Base-by-base conservation (phyloP, 177 flowering plant genomes). In the Vitis hybrid region DNA sequence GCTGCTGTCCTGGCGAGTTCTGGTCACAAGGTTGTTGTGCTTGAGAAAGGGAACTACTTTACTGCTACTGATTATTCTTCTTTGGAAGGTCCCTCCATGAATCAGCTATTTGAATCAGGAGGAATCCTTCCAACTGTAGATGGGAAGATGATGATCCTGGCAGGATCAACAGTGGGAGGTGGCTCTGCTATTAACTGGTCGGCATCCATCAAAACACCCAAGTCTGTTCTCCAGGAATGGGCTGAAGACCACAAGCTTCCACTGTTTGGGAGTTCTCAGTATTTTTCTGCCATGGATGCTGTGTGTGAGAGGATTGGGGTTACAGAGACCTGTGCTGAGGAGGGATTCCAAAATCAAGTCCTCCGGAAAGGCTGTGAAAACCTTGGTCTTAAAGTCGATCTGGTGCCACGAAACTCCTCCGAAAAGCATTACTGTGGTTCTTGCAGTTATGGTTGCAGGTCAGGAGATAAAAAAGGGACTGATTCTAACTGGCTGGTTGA, bases 171-270 rank as follows among this genome's bases (percentile, higher is more conserved):
- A 0, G 91, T 91, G 1, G 96, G 96, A 8, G 96, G 96, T 11
- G 96, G 96, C 11, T 84, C 93, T 9, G 93, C 88, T 2, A 79
- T 91, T 51, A 91, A 91, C 79, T 91, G 96, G 96, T 87, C 93
- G 9, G 96, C 93, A 0, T 82, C 72, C 58, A 85, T 91, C 50
- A 84, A 70, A 54, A 91, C 93, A 15, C 96, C 96, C 1, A 61
- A 69, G 13, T 16, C 66, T 18, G 82, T 89, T 16, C 76, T 82
- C 30, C 69, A 64, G 56, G 89, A 91, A 56, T 88, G 97, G 97
- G 75, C 82, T 4, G 74, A 75, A 58, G 77, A 78, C 10, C 78
- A 81, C 15, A 75, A 73, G 56, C 56, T 92, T 24, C 67, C 79
- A 49, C 72, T 88, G 24, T 92, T 85, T 70, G 81, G 78, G 10